Evolutionary conservation across 192 early-diverging fungal genomes (phyloP).

Genomic region (Umbelopsis vinacea): DNA sequence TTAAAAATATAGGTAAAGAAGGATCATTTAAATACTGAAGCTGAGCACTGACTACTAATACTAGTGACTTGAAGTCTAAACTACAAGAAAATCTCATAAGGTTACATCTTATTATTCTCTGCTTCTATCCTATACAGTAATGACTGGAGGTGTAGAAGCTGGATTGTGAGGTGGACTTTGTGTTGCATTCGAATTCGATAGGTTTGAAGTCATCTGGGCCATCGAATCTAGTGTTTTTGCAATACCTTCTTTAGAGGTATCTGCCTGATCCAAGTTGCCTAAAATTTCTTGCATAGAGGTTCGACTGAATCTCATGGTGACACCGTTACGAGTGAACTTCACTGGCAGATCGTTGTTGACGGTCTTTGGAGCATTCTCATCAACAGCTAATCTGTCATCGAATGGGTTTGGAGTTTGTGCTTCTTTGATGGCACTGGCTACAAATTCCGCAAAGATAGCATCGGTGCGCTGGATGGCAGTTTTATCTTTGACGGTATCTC

Average conservation of each 20-base stretch:
- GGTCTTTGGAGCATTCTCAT: background rate
- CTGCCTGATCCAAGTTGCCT: background rate
- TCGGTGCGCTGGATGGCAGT: conserved; percentile 23
- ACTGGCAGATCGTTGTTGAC: background rate
- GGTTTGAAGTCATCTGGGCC: background rate
- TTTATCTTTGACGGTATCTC: conserved; percentile 38
- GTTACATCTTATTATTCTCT: no score
- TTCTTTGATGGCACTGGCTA: conserved; percentile 1
- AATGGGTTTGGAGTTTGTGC: background rate
- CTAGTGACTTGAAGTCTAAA: no score
- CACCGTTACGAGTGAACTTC: background rate
- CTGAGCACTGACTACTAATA: no score
- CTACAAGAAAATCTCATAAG: no score
- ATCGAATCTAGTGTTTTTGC: background rate
- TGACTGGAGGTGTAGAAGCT: no score
- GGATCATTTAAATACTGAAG: no score
- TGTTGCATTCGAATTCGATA: background rate
- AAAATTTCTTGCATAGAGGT: background rate
- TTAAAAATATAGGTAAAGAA: no score
- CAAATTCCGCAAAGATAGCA: conserved; percentile 32
- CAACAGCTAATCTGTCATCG: background rate
- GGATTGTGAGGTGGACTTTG: no score
- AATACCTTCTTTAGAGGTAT: background rate
- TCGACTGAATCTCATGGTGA: background rate
- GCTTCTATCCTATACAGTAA: no score